A percentile compares a stretch with the other conserved stretches of the same genome.
These are phyloP conservation scores for Turnera subulata DNA, from an alignment of 345 rosid species.

Conservation along the genomic window DNA sequence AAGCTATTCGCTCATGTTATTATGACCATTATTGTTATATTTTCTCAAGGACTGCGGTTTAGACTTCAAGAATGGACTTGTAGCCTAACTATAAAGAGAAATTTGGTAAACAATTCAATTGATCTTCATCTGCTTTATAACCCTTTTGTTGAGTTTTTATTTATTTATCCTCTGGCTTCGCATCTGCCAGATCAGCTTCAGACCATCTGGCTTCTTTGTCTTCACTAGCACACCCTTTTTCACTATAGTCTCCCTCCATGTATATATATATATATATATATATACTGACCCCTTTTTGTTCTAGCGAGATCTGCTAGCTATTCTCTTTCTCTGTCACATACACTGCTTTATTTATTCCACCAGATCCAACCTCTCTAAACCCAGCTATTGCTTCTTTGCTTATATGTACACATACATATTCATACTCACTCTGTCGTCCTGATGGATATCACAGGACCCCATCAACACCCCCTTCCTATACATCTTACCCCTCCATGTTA, in stretches of 20 bases:
- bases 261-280: not conserved
- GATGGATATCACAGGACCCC: slow-evolving; percentile 59
- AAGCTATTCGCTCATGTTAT: no score
- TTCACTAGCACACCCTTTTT: not conserved
- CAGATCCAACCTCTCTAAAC: slow-evolving; percentile 25
- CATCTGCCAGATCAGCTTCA: slow-evolving; percentile 19
- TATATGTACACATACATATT: not conserved
- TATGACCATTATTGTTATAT: no score
- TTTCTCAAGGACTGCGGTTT: no score
- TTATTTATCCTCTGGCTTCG: no score
- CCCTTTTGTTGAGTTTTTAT: no score
- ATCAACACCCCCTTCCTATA: slow-evolving; percentile 13
- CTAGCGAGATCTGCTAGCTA: slow-evolving; percentile 4
- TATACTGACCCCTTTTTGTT: slow-evolving; percentile 1
- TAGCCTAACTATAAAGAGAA: no score
- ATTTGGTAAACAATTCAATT: no score
- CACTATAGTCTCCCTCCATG: not conserved
- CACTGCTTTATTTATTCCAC: slow-evolving; percentile 20
- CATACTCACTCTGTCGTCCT: slow-evolving; percentile 28
- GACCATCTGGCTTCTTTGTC: slow-evolving; percentile 22
- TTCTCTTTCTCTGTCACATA: not conserved
- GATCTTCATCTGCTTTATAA: no score
- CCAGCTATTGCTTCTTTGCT: slow-evolving; percentile 9
- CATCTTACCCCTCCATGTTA: slow-evolving; percentile 20
- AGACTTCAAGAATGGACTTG: no score